Base-by-base conservation (phyloP, 1,284 basidiomycete species). In the Wallemia mellicola region DNA sequence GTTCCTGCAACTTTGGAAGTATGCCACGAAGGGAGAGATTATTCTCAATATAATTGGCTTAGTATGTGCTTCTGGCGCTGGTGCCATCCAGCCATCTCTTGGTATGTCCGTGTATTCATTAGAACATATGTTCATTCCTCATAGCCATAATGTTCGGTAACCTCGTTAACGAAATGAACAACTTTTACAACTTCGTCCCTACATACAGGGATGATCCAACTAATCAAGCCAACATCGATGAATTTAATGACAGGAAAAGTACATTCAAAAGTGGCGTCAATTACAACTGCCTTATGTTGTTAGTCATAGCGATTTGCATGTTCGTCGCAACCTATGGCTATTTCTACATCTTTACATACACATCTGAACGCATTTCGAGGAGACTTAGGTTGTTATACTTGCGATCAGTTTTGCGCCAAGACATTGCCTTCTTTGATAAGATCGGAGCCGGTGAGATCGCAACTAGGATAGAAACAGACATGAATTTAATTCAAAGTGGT, bases 401-500 rank as follows among this genome's bases (percentile, higher is more conserved):
- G 1, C 60, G 64, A 17, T 64, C 70, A 2, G 65, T 70, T 11
- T 63, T 72, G 19, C 66, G 70, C 11, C 71, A 73, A 70, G 81
- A 92, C 69, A 79, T 86, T 61, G 81, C 83, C 14, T 96, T 79
- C 73, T 95, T 95, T 67, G 92, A 96, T 68, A 79, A 81, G 24
- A 79, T 95, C 60, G 91, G 92, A 25, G 83, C 91, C 3, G 92
- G 92, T 61, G 92, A 96, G 70, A 81, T 98, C 28, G 84, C 92
- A 0, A 94, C 89, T 1, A 81, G 89, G 60, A 95, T 96, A 63
- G 86, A 92, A 68, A 86, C 83, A 1, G 86, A 89, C 67, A 87
- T 82, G 22, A 82, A 25, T 27, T 71, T 88, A 56, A 79, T 89
- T 0, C 88, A 94, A 65, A 81, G 83, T 67, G 86, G 85, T 27